Evolutionary conservation across 208 protist species (phyloP).

Genomic region (Acanthamoeba lenticulata): DNA sequence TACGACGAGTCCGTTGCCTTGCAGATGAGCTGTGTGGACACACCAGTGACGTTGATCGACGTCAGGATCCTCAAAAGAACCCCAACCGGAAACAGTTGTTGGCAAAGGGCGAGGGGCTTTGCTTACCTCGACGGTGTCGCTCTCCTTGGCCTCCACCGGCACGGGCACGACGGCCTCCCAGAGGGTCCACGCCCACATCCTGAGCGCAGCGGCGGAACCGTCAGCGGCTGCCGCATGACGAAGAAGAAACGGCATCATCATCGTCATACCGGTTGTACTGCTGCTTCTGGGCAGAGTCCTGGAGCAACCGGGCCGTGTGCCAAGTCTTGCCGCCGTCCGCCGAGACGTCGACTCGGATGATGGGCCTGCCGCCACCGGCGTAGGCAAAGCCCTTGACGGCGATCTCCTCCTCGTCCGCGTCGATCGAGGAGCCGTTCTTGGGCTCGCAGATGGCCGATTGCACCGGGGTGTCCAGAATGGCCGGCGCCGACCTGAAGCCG

Average conservation of each 20-base stretch:
- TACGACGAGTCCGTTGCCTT: conserved; percentile 81
- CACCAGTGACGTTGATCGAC: neutral
- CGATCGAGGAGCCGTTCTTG: neutral
- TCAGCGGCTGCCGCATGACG: neutral
- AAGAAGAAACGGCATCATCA: neutral
- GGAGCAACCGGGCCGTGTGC: conserved; percentile 75
- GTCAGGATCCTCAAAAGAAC: neutral
- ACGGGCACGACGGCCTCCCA: conserved; percentile 72
- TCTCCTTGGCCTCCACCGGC: neutral
- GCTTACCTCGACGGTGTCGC: conserved; percentile 40
- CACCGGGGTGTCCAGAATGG: conserved; percentile 89
- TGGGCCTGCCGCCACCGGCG: conserved; percentile 83
- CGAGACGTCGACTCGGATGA: conserved; percentile 89
- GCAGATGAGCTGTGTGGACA: conserved; percentile 52
- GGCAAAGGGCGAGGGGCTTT: neutral
- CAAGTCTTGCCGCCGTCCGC: conserved; percentile 88
- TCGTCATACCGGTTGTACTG: conserved; percentile 50
- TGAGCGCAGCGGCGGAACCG: neutral
- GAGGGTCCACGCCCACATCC: conserved; percentile 78
- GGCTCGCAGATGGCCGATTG: conserved; percentile 87
- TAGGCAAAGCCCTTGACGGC: conserved; percentile 86
- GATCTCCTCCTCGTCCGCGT: conserved; percentile 19
- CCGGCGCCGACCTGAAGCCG: neutral
- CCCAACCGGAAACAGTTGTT: neutral
- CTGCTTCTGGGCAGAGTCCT: conserved; percentile 39